Evolutionary conservation across 2,329 filamentous ascomycete species (phyloP).

Genomic region (Alternaria metachromatica): DNA sequence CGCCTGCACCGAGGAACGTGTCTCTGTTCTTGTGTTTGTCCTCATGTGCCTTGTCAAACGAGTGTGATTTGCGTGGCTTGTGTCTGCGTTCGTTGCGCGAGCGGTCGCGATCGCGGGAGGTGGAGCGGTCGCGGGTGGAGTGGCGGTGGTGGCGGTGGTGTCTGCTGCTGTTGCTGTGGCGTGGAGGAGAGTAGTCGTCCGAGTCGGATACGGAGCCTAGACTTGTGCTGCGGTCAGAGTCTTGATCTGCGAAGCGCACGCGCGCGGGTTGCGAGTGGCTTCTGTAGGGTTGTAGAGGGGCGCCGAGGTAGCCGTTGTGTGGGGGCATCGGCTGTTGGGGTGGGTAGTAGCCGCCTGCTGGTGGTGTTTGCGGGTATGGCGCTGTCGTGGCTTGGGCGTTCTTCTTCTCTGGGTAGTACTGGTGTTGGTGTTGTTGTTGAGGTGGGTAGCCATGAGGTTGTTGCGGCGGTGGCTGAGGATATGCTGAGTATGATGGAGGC

Average conservation of each 20-base stretch:
- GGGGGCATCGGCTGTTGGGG: slow-evolving; percentile 19
- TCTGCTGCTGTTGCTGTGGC: slow-evolving; percentile 19
- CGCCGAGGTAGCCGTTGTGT: slow-evolving; percentile 31
- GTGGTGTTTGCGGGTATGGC: slow-evolving; percentile 30
- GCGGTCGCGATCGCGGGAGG: slow-evolving; percentile 10
- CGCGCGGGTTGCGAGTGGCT: slow-evolving; percentile 44
- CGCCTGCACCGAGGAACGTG: slow-evolving; percentile 55
- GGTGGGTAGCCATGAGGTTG: slow-evolving; percentile 32
- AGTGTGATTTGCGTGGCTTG: slow-evolving; percentile 1
- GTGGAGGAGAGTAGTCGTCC: slow-evolving; percentile 22
- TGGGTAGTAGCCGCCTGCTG: slow-evolving; percentile 19
- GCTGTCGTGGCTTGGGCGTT: slow-evolving; percentile 9
- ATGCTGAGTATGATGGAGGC: slow-evolving; percentile 11
- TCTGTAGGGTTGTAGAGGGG: slow-evolving; percentile 33
- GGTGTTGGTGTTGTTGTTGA: slow-evolving; percentile 6
- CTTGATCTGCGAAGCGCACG: slow-evolving; percentile 39
- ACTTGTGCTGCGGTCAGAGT: slow-evolving; percentile 27
- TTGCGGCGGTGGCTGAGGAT: slow-evolving; percentile 30
- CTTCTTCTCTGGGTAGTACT: slow-evolving; percentile 9
- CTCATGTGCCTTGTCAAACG: slow-evolving; percentile 12
- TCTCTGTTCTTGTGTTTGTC: slow-evolving; percentile 39
- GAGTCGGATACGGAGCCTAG: slow-evolving; percentile 25
- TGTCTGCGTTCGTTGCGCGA: slow-evolving; percentile 5
- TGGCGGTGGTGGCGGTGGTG: slow-evolving; percentile 20
- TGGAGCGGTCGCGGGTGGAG: slow-evolving; percentile 7